These are phyloP conservation scores for Penicillium hesseltinei DNA, from an alignment of 2,329 filamentous ascomycete species.

Conservation along the genomic window DNA sequence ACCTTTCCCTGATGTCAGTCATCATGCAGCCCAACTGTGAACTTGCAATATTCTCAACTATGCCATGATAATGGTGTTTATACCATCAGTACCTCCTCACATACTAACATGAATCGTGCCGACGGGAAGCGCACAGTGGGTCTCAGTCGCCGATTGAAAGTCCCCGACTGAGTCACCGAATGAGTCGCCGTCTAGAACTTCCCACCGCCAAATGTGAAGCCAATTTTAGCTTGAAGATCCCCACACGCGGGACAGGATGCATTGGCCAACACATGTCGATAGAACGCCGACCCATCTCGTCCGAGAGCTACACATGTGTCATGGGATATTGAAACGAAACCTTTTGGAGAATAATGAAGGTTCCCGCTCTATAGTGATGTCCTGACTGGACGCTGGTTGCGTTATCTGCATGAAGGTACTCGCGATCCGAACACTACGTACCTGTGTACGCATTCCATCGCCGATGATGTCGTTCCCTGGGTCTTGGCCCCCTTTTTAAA, in stretches of 20 bases:
- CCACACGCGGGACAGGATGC: background rate
- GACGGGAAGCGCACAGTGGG: constrained; percentile 31
- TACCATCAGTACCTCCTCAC: background rate
- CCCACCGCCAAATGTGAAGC: background rate
- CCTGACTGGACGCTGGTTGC: constrained; percentile 25
- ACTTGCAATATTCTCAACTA: background rate
- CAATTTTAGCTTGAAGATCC: background rate
- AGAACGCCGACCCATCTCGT: constrained; percentile 5
- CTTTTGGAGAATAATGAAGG: background rate
- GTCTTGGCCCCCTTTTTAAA: constrained; percentile 18
- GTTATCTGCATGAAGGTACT: constrained; percentile 20
- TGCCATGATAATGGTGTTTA: background rate
- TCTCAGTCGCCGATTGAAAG: constrained; percentile 11
- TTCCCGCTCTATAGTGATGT: constrained; percentile 12
- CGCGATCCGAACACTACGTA: too few relatives aligned
- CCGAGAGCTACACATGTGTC: constrained; percentile 7
- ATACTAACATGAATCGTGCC: constrained; percentile 15
- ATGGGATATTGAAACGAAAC: background rate
- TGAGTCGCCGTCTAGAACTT: background rate
- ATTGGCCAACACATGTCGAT: background rate
- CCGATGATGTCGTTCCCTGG: constrained; percentile 9
- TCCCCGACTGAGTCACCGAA: background rate
- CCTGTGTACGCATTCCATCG: constrained; percentile 11
- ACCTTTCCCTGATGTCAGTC: background rate
- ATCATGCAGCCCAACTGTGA: background rate